Conservation (phyloP, 2,329 filamentous ascomycete species). For the Fusarium sp. region DNA sequence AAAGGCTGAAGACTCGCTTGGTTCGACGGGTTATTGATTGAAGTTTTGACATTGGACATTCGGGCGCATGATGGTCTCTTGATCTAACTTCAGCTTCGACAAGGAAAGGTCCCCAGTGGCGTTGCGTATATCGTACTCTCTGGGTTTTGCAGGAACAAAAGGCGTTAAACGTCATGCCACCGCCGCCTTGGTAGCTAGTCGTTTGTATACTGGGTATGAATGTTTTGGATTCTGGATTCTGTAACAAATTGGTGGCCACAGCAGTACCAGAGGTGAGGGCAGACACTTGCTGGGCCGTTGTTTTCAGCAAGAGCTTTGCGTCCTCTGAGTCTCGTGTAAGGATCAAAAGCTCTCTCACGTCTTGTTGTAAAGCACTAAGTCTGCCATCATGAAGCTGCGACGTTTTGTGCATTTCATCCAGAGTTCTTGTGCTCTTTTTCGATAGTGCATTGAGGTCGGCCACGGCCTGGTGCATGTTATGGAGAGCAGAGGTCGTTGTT, state of each 20-base stretch:
- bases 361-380: fast-evolving
- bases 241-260: fast-evolving
- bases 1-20: fast-evolving
- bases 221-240: fast-evolving
- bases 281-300: fast-evolving
- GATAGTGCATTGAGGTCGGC: fast-evolving
- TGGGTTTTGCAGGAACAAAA: not conserved
- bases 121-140: not conserved
- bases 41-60: not conserved
- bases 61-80: fast-evolving
- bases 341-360: fast-evolving
- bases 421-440: not conserved
- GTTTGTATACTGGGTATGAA: fast-evolving
- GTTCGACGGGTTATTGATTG: fast-evolving
- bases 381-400: fast-evolving
- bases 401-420: fast-evolving
- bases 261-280: fast-evolving
- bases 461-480: fast-evolving
- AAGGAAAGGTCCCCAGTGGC: fast-evolving
- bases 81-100: fast-evolving
- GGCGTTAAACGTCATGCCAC: fast-evolving
- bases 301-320: fast-evolving
- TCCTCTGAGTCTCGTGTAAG: fast-evolving
- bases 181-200: fast-evolving
- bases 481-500: fast-evolving